Conservation (phyloP, 768 basidiomycete genomes). For the Naganishia kalamii region DNA sequence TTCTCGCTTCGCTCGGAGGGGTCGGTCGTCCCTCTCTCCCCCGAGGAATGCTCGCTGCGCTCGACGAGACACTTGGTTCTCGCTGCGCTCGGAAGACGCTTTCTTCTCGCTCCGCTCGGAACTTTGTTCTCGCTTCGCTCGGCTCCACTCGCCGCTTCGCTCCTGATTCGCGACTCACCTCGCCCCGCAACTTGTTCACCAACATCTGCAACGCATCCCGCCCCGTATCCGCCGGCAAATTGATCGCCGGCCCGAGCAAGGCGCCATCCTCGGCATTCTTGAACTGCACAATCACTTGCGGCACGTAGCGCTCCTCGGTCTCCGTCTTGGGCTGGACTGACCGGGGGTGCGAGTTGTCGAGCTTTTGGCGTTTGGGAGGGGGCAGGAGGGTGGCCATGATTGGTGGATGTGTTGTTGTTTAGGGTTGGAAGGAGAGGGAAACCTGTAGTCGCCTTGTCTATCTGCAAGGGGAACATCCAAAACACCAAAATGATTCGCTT, state of each 20-base stretch:
- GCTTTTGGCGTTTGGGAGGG: constrained; percentile 80
- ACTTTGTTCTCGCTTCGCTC: no score
- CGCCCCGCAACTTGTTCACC: constrained; percentile 75
- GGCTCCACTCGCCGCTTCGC: not conserved
- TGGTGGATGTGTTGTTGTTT: no score
- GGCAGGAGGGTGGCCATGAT: constrained; percentile 77
- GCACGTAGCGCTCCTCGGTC: constrained; percentile 48
- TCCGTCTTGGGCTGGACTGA: constrained; percentile 44
- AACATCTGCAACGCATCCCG: constrained; percentile 76
- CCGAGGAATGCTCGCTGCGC: no score
- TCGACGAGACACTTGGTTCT: no score
- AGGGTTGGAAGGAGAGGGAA: no score
- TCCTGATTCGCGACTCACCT: constrained; percentile 50
- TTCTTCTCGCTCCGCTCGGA: no score
- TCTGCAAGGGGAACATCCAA: no score
- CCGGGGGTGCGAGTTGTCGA: constrained; percentile 58
- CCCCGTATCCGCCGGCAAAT: constrained; percentile 76
- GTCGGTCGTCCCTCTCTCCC: no score
- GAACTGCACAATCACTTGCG: constrained; percentile 83
- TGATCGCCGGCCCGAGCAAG: constrained; percentile 77
- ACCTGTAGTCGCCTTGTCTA: no score
- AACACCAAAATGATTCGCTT: constrained; percentile 11
- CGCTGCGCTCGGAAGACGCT: no score
- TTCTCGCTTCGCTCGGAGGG: no score
- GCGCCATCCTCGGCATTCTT: constrained; percentile 78